Percentiles rank a stretch among this genome's conserved stretches.
Evolutionary conservation across 108 stramenopile genomes (phyloP).

Genomic region (Epithemia pelagica): DNA sequence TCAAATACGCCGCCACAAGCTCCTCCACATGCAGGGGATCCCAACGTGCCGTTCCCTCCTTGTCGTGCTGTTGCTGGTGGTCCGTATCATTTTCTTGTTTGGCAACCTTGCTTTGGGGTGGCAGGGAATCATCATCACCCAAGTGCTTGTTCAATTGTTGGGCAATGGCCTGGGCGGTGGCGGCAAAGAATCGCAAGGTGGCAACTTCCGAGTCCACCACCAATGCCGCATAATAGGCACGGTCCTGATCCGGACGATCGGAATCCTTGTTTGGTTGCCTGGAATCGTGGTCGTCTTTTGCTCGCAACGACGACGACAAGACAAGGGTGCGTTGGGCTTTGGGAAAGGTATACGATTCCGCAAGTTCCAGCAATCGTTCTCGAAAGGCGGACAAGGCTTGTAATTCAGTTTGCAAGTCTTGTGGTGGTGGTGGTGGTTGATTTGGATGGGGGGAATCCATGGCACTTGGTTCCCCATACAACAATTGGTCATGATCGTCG

Average conservation of each 20-base stretch:
- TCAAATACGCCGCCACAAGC: conserved; percentile 21
- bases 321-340: neutral
- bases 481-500: too few relatives aligned
- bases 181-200: conserved; percentile 33
- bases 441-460: too few relatives aligned
- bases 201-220: conserved; percentile 37
- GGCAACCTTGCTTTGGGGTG: too few relatives aligned
- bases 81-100: neutral
- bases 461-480: too few relatives aligned
- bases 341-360: neutral
- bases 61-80: neutral
- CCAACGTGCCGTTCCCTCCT: neutral
- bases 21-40: conserved; percentile 15
- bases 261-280: neutral
- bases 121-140: too few relatives aligned
- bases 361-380: neutral
- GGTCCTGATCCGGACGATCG: neutral
- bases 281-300: neutral
- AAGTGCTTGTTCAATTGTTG: neutral
- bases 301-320: neutral
- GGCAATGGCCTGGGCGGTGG: conserved; percentile 7
- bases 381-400: neutral
- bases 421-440: neutral
- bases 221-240: conserved; percentile 22
- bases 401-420: neutral